Base-by-base conservation (phyloP, 2,329 filamentous ascomycete genomes). In the Teratosphaeria epicoccoides region DNA sequence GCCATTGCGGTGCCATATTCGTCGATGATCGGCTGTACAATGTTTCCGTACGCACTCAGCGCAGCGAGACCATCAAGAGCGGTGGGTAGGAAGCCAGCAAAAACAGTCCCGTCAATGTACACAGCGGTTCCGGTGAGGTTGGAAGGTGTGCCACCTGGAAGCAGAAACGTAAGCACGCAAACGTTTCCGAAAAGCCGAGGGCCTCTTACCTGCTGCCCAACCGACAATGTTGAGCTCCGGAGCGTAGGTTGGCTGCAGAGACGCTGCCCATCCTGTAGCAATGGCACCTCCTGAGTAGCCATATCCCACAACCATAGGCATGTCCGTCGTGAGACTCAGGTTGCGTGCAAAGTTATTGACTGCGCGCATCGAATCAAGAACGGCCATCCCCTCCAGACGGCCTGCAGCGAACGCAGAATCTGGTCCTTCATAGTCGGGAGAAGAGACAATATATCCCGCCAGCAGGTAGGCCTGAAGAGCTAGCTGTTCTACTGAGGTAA, bases 241-340 rank as follows among this genome's bases (percentile, higher is more conserved):
- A 0, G 78, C 78, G 53, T 81, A 81, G 1, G 62, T 66, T 1
- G 69, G 63, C 26, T 76, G 74, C 10, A 80, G 61, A 28, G 77
- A 73, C 14, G 75, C 74, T 0, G 76, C 77, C 69, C 72, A 77
- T 24, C 74, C 75, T 1, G 68, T 73, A 0, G 77, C 76, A 24
- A 80, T 59, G 2, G 72, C 72, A 7, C 78, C 78, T 4, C 79
- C 78, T 0, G 74, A 78, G 58, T 80, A 82, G 0, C 79, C 79
- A 71, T 73, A 77, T 50, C 79, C 62, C 2, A 71, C 69, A 43
- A 72, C 61, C 3, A 56, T 64, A 3, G 60, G 58, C 2, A 51
- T 58, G n/a, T 26, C 44, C 9, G 51, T 57, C 1, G 52, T 48
- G 12, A 65, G 49, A 14, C 57, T 56, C 0, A 73, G 61, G 4